Conservation (phyloP, 441 rosid species). For the Adansonia gregorii region DNA sequence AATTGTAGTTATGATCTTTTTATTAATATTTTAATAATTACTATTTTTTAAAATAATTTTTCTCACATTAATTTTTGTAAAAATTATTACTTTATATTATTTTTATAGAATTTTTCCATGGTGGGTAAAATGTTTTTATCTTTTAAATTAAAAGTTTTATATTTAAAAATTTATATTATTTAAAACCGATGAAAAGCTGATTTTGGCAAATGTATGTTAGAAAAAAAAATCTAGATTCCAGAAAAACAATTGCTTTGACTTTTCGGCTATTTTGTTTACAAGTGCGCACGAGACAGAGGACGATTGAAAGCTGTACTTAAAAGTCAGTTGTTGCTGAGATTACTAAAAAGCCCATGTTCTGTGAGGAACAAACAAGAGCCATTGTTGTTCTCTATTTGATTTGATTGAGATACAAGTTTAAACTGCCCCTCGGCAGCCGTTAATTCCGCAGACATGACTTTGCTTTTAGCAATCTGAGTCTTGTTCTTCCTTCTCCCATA, state of each 20-base stretch:
- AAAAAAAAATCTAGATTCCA: neutral
- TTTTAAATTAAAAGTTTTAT: too few relatives aligned
- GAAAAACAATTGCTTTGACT: neutral
- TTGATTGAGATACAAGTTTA: neutral
- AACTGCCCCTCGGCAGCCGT: neutral
- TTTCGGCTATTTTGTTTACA: neutral
- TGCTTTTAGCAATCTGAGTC: neutral
- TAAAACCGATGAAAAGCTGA: too few relatives aligned
- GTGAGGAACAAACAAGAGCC: neutral
- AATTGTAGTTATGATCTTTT: too few relatives aligned
- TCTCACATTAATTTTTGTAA: too few relatives aligned
- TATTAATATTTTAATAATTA: too few relatives aligned
- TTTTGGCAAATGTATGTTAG: too few relatives aligned
- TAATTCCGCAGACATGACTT: neutral
- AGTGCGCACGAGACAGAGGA: neutral
- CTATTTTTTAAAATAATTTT: too few relatives aligned
- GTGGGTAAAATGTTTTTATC: too few relatives aligned
- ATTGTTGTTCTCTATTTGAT: slow-evolving; percentile 7
- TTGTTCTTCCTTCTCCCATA: neutral
- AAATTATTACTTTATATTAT: too few relatives aligned
- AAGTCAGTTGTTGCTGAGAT: neutral
- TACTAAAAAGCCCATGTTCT: neutral
- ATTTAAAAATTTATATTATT: too few relatives aligned
- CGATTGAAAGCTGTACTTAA: neutral
- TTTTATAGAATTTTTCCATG: too few relatives aligned